Evolutionary conservation across 306 rosid species (phyloP).

Genomic region (Pterocarpus santalinus): DNA sequence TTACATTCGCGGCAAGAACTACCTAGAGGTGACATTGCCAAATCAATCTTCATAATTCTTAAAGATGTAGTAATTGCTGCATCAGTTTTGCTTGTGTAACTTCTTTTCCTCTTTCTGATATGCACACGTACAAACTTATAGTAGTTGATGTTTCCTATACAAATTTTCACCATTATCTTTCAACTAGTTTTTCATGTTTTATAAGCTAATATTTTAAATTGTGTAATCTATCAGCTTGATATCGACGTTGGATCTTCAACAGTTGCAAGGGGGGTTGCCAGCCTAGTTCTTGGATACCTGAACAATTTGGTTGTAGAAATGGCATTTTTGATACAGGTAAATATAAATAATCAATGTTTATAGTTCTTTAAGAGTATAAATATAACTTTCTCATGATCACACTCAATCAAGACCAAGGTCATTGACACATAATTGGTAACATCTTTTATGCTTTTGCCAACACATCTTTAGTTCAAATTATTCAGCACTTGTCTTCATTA

Average conservation of each 20-base stretch:
- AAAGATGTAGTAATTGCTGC: neutral
- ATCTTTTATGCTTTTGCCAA: neutral
- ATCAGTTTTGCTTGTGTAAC: neutral
- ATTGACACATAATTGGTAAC: neutral
- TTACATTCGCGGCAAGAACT: conserved; percentile 82
- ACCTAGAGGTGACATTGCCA: conserved; percentile 69
- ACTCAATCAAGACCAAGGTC: neutral
- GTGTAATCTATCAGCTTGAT: conserved; percentile 56
- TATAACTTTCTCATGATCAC: neutral
- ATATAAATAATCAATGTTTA: neutral
- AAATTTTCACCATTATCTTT: neutral
- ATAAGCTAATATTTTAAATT: conserved; percentile 39
- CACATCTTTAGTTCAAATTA: no score
- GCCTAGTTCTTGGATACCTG: conserved; percentile 89
- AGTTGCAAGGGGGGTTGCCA: conserved; percentile 85
- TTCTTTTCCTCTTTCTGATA: neutral
- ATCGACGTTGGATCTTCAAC: conserved; percentile 87
- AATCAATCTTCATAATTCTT: conserved; percentile 17
- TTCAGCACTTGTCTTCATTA: no score
- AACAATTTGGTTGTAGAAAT: conserved; percentile 90
- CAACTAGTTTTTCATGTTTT: neutral
- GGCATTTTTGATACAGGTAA: conserved; percentile 95
- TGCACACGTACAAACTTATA: neutral
- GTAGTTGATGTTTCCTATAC: neutral
- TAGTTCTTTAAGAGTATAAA: neutral